Evolutionary conservation across 768 basidiomycete genomes (phyloP).

Genomic region (Lactifluus hygrophoroides): DNA sequence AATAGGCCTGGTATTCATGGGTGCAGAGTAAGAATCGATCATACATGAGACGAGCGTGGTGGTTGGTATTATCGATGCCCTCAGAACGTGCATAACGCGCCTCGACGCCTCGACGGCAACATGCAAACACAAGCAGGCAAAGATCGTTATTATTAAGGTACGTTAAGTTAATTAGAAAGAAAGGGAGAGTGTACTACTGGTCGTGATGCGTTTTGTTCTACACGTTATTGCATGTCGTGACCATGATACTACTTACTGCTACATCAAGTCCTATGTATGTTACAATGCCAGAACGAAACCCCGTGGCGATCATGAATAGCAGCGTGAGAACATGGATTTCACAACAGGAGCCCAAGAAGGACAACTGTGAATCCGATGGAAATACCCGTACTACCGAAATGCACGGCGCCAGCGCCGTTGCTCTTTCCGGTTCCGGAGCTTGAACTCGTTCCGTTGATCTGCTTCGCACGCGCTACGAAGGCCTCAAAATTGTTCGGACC

Average conservation of each 20-base stretch:
- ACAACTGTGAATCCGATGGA: not conserved
- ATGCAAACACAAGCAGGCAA: too few relatives aligned
- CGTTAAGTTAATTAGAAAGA: not conserved
- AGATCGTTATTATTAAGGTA: not conserved
- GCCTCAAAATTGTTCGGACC: conserved; percentile 47
- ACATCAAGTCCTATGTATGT: not conserved
- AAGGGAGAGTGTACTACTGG: not conserved
- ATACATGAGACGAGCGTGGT: too few relatives aligned
- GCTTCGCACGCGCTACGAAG: conserved; percentile 40
- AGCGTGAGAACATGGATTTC: not conserved
- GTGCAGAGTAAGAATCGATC: too few relatives aligned
- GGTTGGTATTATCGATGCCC: too few relatives aligned
- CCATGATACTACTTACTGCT: conserved; percentile 6
- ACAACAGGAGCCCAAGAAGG: conserved; percentile 12
- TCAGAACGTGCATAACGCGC: too few relatives aligned
- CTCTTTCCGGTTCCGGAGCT: conserved; percentile 7
- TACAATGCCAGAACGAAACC: conserved; percentile 13
- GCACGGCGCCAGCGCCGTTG: conserved; percentile 17
- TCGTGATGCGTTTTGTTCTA: not conserved
- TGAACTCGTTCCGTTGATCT: conserved; percentile 33
- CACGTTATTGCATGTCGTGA: not conserved
- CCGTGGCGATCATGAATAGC: not conserved
- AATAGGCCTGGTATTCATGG: too few relatives aligned
- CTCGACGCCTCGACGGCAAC: too few relatives aligned
- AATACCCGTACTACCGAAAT: conserved; percentile 7